Base-by-base conservation (phyloP, 78 protist species). In the Tieghemostelium lacteum region DNA sequence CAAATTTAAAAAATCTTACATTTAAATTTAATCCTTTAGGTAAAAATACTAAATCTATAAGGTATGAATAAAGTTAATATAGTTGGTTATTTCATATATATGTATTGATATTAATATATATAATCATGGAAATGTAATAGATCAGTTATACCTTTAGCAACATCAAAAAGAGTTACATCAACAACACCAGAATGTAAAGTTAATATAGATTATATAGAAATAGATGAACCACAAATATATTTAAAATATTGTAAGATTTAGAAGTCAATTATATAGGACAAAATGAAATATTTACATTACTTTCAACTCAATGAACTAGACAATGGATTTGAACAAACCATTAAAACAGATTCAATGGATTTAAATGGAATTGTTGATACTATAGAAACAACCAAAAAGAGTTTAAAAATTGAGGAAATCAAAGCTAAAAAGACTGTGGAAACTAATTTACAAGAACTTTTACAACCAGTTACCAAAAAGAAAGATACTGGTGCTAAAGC, bases 401-500 rank as follows among this genome's bases (percentile, higher is more conserved):
- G 64, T 67, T 29, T 83, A 2, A 83, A 45, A 69, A 45, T 83
- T 16, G 91, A 83, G 14, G 91, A 83, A 60, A 69, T 83, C 22
- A 62, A 83, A 39, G 40, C 36, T 1, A 54, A 39, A 36, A 36
- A 37, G 22, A 42, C 69, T 28, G 26, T 12, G 5, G 80, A 83
- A 28, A 83, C 91, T 31, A 66, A 73, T n/a, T 64, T 83, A 28
- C 70, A 83, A 69, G 91, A 83, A 39, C 63, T 83, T 60, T 69
- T 83, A 52, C 74, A 73, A 57, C 91, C 91, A 55, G 78, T 69
- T 28, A 83, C 67, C 42, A 83, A 83, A 63, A 83, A 83, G 78
- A 83, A 83, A 45, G 91, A 83, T 83, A 69, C 91, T 83, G 91
- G 91, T 83, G 91, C 91, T 17, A 83, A 83, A 61, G 80, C 76